These are phyloP conservation scores for Oryza glumipatula DNA, from an alignment of 176 grass and related monocot genomes.

Conservation along the genomic window DNA sequence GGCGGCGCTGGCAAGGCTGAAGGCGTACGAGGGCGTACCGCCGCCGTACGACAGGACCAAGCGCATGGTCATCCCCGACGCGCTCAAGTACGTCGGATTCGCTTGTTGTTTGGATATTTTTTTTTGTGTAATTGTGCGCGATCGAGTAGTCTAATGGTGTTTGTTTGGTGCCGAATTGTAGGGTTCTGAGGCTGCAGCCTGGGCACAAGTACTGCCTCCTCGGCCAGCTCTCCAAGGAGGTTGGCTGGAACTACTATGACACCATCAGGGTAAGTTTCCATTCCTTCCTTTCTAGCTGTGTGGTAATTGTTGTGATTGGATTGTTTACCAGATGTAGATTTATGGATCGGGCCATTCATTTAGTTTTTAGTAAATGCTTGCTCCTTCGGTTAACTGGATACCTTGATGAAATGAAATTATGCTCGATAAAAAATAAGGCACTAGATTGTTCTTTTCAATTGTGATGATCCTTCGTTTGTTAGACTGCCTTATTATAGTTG, in stretches of 20 bases:
- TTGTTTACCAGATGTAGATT: neutral
- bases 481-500: no score
- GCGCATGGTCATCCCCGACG: constrained; percentile 91
- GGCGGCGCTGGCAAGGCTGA: constrained; percentile 81
- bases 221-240: constrained; percentile 86
- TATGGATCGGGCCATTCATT: neutral
- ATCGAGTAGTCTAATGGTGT: neutral
- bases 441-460: no score
- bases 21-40: constrained; percentile 87
- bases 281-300: neutral
- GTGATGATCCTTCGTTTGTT: neutral
- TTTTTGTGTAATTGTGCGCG: no score
- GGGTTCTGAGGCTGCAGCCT: constrained; percentile 91
- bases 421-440: neutral
- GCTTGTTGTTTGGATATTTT: neutral
- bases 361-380: neutral
- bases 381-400: neutral
- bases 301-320: neutral
- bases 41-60: constrained; percentile 91
- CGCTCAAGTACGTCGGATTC: constrained; percentile 65
- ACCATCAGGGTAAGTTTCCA: constrained; percentile 66
- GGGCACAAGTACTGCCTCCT: constrained; percentile 93
- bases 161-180: neutral
- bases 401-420: neutral
- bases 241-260: constrained; percentile 85